These are phyloP conservation scores for Aspergillus nanangensis DNA, from an alignment of 495 filamentous ascomycete species.

Conservation along the genomic window DNA sequence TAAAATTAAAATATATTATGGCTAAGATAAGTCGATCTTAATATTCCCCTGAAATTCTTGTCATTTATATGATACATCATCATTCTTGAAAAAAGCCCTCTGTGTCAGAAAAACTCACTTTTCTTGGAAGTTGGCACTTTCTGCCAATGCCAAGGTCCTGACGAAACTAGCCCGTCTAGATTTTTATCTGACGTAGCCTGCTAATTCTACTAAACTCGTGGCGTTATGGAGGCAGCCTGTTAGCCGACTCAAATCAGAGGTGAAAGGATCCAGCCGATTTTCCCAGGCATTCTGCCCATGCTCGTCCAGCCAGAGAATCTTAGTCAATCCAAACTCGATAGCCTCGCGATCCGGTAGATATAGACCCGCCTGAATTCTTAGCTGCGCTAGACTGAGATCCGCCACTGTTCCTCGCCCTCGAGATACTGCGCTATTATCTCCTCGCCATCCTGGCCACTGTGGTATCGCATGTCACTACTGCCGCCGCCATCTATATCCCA, in stretches of 20 bases:
- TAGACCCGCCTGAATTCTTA: conserved; percentile 4
- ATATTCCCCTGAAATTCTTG: too few species aligned
- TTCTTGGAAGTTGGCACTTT: too few species aligned
- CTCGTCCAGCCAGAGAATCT: conserved; percentile 10
- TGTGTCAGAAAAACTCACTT: too few species aligned
- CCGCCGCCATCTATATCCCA: conserved; percentile 6
- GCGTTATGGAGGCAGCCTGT: neutral
- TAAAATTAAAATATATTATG: too few species aligned
- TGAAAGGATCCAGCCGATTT: conserved; percentile 1
- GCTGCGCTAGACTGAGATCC: neutral
- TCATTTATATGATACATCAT: too few species aligned
- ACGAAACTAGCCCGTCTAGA: too few species aligned
- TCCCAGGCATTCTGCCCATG: conserved; percentile 11
- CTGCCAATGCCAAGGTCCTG: too few species aligned
- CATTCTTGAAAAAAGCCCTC: too few species aligned
- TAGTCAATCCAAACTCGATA: conserved; percentile 7
- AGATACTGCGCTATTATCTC: conserved; percentile 2
- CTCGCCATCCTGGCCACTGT: conserved; percentile 7
- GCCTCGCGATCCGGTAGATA: conserved; percentile 9
- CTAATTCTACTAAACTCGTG: neutral
- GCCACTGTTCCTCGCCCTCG: conserved; percentile 3
- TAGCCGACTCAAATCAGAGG: neutral
- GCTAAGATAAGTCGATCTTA: too few species aligned
- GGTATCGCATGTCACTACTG: conserved; percentile 1
- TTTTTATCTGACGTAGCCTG: conserved; percentile 2